Evolutionary conservation across 306 rosid genomes (phyloP).

Genomic region (Cucumis sativus): DNA sequence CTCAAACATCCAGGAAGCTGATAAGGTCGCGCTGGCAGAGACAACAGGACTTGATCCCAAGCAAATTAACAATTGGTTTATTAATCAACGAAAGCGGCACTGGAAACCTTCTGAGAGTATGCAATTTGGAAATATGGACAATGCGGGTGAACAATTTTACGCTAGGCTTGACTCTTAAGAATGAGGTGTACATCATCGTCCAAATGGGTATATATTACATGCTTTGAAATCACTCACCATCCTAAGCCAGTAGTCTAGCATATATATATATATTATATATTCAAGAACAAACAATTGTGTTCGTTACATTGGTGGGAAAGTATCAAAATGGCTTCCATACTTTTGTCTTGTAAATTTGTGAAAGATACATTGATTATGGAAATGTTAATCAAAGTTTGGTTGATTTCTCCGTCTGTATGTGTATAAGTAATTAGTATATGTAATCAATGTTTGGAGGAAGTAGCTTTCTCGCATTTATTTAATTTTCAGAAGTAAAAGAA

Average conservation of each 20-base stretch:
- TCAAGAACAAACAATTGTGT: background rate
- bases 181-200: background rate
- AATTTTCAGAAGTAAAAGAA: background rate
- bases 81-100: conserved; percentile 89
- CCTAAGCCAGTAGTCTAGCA: background rate
- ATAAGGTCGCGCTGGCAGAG: conserved; percentile 67
- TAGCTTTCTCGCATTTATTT: background rate
- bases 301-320: background rate
- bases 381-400: background rate
- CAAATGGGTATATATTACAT: background rate
- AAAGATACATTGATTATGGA: background rate
- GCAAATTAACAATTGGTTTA: conserved; percentile 96
- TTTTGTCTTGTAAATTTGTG: background rate
- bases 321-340: background rate
- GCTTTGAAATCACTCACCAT: background rate
- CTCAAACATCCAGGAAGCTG: conserved; percentile 52
- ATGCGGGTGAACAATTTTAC: conserved; percentile 31
- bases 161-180: conserved; percentile 10
- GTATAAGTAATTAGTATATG: background rate
- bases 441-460: background rate
- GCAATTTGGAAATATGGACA: conserved; percentile 60
- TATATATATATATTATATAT: background rate
- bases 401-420: background rate
- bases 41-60: conserved; percentile 79
- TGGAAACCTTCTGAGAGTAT: conserved; percentile 87